These are phyloP conservation scores for Elaeis guineensis DNA, from an alignment of 176 grass and related monocot genomes.

Conservation along the genomic window DNA sequence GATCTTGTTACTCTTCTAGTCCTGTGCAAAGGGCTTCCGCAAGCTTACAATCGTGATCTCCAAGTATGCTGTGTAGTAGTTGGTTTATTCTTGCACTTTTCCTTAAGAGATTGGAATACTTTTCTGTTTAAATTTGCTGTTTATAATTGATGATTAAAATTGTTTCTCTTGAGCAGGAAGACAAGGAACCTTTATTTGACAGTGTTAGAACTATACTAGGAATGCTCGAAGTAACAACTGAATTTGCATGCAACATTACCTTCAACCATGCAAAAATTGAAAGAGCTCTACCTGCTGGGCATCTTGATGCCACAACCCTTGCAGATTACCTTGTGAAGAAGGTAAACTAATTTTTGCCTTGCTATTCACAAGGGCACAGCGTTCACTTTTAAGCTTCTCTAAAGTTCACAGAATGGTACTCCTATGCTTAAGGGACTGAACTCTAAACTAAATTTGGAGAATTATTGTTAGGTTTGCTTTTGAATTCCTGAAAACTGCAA, in stretches of 20 bases:
- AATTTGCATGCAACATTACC: constrained; percentile 88
- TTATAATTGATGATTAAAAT: constrained; percentile 14
- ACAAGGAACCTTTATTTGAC: constrained; percentile 93
- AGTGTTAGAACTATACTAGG: constrained; percentile 76
- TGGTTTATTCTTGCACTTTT: not conserved
- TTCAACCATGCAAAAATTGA: constrained; percentile 82
- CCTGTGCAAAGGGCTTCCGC: constrained; percentile 92
- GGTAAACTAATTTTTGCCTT: constrained; percentile 29
- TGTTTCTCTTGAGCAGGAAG: constrained; percentile 54
- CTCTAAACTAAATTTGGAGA: no score
- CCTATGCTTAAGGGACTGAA: no score
- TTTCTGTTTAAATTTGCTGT: constrained; percentile 1
- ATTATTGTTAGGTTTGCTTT: no score
- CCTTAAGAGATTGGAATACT: not conserved
- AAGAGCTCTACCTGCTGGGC: constrained; percentile 71
- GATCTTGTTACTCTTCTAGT: constrained; percentile 78
- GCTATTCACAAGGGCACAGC: not conserved
- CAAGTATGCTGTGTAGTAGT: constrained; percentile 33
- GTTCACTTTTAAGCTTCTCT: no score
- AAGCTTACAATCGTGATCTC: constrained; percentile 91
- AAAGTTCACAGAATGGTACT: no score
- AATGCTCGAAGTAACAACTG: constrained; percentile 89
- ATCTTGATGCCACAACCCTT: constrained; percentile 95
- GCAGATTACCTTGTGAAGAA: constrained; percentile 99
- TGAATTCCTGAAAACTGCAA: no score